These are phyloP conservation scores for Geoglossum glabrum DNA, from an alignment of 495 filamentous ascomycete species.

Conservation along the genomic window DNA sequence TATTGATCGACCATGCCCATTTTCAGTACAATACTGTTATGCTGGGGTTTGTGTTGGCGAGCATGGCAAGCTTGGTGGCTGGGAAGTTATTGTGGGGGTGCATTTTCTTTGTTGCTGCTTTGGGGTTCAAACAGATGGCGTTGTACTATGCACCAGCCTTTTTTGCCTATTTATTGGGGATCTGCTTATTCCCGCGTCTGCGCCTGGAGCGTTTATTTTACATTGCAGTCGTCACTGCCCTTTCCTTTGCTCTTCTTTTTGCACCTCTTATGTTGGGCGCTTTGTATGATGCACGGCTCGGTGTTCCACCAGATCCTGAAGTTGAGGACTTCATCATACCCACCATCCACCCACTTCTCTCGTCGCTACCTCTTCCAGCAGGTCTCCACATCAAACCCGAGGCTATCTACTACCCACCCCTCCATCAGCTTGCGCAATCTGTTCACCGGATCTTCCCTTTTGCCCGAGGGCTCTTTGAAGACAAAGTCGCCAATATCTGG, in stretches of 20 bases:
- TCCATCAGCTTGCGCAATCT: conserved; percentile 61
- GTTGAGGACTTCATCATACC: conserved; percentile 15
- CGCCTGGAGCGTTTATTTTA: conserved; percentile 47
- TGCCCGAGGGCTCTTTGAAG: conserved; percentile 82
- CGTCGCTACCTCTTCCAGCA: conserved; percentile 9
- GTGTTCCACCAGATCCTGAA: conserved; percentile 27
- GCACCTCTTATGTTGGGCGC: conserved; percentile 51
- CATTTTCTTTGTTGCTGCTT: conserved; percentile 80
- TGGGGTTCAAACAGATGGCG: conserved; percentile 98
- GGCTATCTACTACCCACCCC: conserved; percentile 44
- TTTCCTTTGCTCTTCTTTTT: conserved; percentile 48
- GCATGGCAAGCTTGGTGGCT: conserved; percentile 71
- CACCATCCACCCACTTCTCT: conserved; percentile 21
- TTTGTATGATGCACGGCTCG: conserved; percentile 34
- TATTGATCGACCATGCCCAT: conserved; percentile 92
- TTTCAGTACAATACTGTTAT: conserved; percentile 99
- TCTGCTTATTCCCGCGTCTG: conserved; percentile 56
- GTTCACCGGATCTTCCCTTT: conserved; percentile 89
- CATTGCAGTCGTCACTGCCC: conserved; percentile 50
- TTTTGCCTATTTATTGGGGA: conserved; percentile 77
- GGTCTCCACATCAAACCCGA: conserved; percentile 41
- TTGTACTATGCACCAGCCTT: conserved; percentile 87
- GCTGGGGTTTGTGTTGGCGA: conserved; percentile 72
- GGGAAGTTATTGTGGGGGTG: conserved; percentile 71
- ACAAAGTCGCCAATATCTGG: conserved; percentile 98